These are phyloP conservation scores for Chlorella sp. DNA, from an alignment of 139 green algal genomes.

Conservation along the genomic window DNA sequence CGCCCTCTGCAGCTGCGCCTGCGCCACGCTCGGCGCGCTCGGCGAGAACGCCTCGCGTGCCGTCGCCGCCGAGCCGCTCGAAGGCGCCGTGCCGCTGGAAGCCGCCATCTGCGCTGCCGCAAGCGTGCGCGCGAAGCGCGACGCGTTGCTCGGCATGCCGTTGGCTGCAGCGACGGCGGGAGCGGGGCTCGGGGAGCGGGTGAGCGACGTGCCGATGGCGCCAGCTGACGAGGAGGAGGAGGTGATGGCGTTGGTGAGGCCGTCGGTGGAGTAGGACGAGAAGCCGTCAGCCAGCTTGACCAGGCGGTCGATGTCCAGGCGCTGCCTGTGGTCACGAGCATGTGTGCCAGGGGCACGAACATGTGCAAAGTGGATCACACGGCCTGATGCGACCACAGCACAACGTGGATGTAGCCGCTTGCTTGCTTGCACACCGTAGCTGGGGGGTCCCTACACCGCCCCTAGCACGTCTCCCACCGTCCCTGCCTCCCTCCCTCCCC, in stretches of 20 bases:
- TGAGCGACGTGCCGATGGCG: neutral
- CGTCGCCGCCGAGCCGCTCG: neutral
- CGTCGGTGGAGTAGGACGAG: constrained; percentile 41
- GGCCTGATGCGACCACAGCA: neutral
- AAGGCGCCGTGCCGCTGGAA: neutral
- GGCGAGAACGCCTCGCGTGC: neutral
- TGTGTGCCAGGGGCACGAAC: neutral
- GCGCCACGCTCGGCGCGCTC: neutral
- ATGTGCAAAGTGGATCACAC: neutral
- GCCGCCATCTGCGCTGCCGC: neutral
- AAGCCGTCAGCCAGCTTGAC: constrained; percentile 40
- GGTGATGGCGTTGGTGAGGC: constrained; percentile 4
- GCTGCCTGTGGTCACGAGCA: constrained; percentile 9
- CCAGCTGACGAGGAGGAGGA: neutral
- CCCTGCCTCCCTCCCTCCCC: too few relatives aligned
- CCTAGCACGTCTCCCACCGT: too few relatives aligned
- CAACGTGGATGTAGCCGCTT: neutral
- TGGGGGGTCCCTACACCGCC: neutral
- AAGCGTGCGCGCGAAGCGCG: too few relatives aligned
- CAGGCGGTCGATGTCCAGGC: constrained; percentile 55
- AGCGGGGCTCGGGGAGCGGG: neutral
- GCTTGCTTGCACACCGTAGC: neutral
- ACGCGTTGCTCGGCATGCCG: too few relatives aligned
- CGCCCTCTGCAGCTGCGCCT: neutral
- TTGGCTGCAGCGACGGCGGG: too few relatives aligned